These are phyloP conservation scores for Diplodia intermedia DNA, from an alignment of 2,329 filamentous ascomycete species.

Conservation along the genomic window DNA sequence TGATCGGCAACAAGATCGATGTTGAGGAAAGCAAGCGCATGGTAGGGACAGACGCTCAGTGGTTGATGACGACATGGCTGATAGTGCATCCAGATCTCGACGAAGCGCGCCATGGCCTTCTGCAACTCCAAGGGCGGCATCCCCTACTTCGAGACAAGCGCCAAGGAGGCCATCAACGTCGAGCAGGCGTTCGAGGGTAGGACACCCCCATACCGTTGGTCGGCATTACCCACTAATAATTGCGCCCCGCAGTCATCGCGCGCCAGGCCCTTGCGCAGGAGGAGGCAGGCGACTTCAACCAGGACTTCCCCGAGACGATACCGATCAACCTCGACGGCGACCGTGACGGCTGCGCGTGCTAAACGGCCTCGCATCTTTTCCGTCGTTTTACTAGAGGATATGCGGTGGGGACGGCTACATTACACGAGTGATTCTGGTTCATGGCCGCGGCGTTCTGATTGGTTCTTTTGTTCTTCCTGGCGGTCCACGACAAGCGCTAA, in stretches of 20 bases:
- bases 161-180: conserved; percentile 98
- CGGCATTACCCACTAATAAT: conserved; percentile 34
- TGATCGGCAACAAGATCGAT: conserved; percentile 99
- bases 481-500: conserved; percentile 13
- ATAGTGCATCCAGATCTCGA: conserved; percentile 72
- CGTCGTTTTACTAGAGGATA: conserved; percentile 16
- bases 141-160: conserved; percentile 98
- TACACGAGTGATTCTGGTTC: conserved; percentile 38
- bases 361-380: conserved; percentile 42
- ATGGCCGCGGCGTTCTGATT: conserved; percentile 32
- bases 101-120: conserved; percentile 95
- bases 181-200: conserved; percentile 79
- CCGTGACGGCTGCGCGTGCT: conserved; percentile 92
- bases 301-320: conserved; percentile 96
- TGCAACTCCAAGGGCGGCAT: conserved; percentile 98
- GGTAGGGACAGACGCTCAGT: conserved; percentile 56
- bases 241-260: conserved; percentile 79
- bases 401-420: conserved; percentile 32
- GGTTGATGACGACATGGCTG: conserved; percentile 1
- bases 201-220: neutral
- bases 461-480: conserved; percentile 22
- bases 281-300: conserved; percentile 96
- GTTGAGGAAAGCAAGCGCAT: conserved; percentile 97
- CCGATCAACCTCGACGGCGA: conserved; percentile 97
- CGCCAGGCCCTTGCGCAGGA: conserved; percentile 95